Evolutionary conservation across 345 rosid species (phyloP).

Genomic region (Acer yangbiense): DNA sequence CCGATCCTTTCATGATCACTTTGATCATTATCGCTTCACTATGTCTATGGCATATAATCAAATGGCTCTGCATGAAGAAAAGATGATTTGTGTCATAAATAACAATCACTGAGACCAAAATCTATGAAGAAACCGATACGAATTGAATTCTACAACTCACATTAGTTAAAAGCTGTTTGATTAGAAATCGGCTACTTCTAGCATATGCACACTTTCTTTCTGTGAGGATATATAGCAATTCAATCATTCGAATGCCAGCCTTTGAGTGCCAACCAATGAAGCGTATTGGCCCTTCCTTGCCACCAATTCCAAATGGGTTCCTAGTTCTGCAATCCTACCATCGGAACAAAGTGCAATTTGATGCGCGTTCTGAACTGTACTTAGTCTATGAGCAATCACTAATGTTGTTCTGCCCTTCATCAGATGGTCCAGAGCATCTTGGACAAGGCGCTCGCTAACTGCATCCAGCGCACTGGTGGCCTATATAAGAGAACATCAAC

Average conservation of each 20-base stretch:
- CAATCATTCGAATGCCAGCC: slow-evolving; percentile 82
- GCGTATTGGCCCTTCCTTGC: slow-evolving; percentile 78
- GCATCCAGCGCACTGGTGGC: slow-evolving; percentile 96
- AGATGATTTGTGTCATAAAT: neutral
- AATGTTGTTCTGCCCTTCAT: slow-evolving; percentile 88
- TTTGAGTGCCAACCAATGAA: slow-evolving; percentile 79
- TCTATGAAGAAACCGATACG: neutral
- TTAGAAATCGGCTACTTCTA: neutral
- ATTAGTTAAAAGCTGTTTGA: neutral
- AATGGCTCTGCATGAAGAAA: neutral
- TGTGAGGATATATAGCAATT: neutral
- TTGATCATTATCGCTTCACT: neutral
- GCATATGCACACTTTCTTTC: slow-evolving; percentile 10
- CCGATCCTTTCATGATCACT: neutral
- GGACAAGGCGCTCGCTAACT: slow-evolving; percentile 84
- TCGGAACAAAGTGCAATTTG: slow-evolving; percentile 82
- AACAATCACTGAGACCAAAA: neutral
- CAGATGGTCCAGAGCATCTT: slow-evolving; percentile 76
- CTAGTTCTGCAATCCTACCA: slow-evolving; percentile 77
- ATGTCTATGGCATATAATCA: neutral
- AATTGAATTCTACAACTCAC: slow-evolving; percentile 15
- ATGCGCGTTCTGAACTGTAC: slow-evolving; percentile 90
- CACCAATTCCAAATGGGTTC: slow-evolving; percentile 75
- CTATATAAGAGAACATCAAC: slow-evolving; percentile 35
- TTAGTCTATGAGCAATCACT: slow-evolving; percentile 91